phyloP scores from a whole-genome alignment of 2,329 filamentous ascomycete species.

The Colletotrichum sublineola region DNA sequence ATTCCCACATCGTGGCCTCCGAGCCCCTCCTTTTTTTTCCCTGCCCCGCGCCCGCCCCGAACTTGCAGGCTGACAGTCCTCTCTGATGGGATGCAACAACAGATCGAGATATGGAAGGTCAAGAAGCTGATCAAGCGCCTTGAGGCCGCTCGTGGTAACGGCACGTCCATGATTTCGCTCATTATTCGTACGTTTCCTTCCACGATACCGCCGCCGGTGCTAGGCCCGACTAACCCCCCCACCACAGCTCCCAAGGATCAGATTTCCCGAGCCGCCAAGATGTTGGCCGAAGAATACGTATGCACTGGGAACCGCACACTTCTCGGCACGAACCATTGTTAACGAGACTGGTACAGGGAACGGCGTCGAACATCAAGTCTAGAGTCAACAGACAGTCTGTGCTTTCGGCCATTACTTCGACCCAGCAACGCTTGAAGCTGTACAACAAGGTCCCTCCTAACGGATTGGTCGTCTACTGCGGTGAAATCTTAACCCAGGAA shows the following conservation, averaged over 20 bases:
- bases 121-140: slow-evolving; percentile 99
- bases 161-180: slow-evolving; percentile 99
- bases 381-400: slow-evolving; percentile 99
- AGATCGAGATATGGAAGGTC: slow-evolving; percentile 93
- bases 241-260: slow-evolving; percentile 92
- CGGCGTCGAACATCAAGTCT: slow-evolving; percentile 99
- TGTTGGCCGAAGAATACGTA: slow-evolving; percentile 99
- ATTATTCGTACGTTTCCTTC: slow-evolving; percentile 81
- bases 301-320: slow-evolving; percentile 51
- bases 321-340: slow-evolving; percentile 43
- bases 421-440: slow-evolving; percentile 97
- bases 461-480: slow-evolving; percentile 97
- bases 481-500: slow-evolving; percentile 99
- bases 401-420: slow-evolving; percentile 97
- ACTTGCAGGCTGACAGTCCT: slow-evolving; percentile 42
- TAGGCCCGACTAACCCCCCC: slow-evolving; percentile 44
- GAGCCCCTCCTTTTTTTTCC: slow-evolving; percentile 37
- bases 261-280: slow-evolving; percentile 95
- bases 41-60: slow-evolving; percentile 40
- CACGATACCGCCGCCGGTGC: slow-evolving; percentile 9
- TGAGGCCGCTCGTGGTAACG: slow-evolving; percentile 96
- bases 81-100: slow-evolving; percentile 34
- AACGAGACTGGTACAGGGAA: slow-evolving; percentile 73
- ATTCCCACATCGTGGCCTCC: slow-evolving; percentile 25
- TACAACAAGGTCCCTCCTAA: slow-evolving; percentile 99